Evolutionary conservation across 2,329 filamentous ascomycete species (phyloP), one percentile per base, ranked within the genome.

Genomic region (Ophiostoma montium): DNA sequence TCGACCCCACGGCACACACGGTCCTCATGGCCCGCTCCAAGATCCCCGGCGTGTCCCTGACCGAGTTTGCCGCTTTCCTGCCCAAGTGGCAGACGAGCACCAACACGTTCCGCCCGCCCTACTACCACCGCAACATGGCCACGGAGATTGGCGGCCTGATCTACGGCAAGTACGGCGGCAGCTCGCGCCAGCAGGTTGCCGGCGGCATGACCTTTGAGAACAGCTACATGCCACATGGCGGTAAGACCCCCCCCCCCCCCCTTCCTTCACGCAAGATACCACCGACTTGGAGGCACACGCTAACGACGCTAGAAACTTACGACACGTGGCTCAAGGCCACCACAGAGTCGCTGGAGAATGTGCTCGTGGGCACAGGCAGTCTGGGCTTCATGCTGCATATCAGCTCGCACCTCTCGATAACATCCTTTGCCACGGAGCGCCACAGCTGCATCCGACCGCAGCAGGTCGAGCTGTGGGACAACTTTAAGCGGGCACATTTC

Each of bases 21-120:
- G 80, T 84, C 3, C 66, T 82, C 3, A 82, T 79, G 0, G 76
- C 76, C 2, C 67, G 71, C 0, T 71, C 72, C 5, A 39, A 35
- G 11, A 49, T 44, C 5, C 50, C 50, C 2, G 43, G 50, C 8
- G 47, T 50, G 2, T 41, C 50, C 3, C 62, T 78, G 4, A 74
- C 72, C 0, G 81, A 84, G 61, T 83, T 84, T 54, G 70, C 83
- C 39, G 76, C 80, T 59, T 84, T 84, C 61, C 75, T 77, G 0
- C 78, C 80, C 0, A 70, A 78, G 16, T 84, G 79, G 79, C 69
- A 79, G 13, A 76, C 81, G 1, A 71, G 73, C 0, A 71, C 74
- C 43, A 70, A 72, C 51, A 82, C 79, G 0, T 82, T 80, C 64
- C 70, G 78, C 0, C 76, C 76, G 1, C 79, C 80, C 0, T 83